Percentiles rank a stretch among this genome's conserved stretches.
These are phyloP conservation scores for Trametes cubensis DNA, from an alignment of 768 basidiomycete species.

Conservation along the genomic window DNA sequence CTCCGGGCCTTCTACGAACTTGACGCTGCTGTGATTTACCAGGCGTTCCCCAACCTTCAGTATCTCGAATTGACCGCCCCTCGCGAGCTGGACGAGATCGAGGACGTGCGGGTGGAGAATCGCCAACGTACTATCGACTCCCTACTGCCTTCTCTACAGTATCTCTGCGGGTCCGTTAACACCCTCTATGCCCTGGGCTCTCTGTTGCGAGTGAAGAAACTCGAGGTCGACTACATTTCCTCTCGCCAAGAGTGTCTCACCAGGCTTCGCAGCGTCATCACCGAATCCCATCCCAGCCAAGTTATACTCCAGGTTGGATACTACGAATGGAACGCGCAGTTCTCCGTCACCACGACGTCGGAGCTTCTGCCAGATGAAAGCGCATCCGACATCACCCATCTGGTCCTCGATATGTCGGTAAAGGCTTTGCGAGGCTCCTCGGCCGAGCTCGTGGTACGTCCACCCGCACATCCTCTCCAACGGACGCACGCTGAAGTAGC, in stretches of 20 bases:
- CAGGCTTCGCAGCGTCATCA: background rate
- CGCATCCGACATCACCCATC: background rate
- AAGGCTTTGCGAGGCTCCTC: background rate
- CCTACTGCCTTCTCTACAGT: background rate
- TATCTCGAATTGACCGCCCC: background rate
- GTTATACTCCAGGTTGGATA: background rate
- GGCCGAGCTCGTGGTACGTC: background rate
- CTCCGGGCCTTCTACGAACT: background rate
- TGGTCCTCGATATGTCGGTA: background rate
- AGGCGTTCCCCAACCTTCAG: background rate
- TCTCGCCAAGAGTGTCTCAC: background rate
- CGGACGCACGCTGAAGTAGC: background rate
- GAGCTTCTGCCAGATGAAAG: background rate
- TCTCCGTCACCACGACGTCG: background rate
- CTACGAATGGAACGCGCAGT: background rate
- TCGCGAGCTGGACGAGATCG: background rate
- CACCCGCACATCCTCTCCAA: background rate
- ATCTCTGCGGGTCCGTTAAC: background rate
- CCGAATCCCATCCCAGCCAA: background rate
- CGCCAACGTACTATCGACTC: background rate
- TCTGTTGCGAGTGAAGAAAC: background rate
- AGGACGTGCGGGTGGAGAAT: background rate
- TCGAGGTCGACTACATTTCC: constrained; percentile 5
- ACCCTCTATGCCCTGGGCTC: background rate
- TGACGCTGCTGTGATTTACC: background rate